Conservation (phyloP, 306 rosid species). For the Quercus agrifolia region DNA sequence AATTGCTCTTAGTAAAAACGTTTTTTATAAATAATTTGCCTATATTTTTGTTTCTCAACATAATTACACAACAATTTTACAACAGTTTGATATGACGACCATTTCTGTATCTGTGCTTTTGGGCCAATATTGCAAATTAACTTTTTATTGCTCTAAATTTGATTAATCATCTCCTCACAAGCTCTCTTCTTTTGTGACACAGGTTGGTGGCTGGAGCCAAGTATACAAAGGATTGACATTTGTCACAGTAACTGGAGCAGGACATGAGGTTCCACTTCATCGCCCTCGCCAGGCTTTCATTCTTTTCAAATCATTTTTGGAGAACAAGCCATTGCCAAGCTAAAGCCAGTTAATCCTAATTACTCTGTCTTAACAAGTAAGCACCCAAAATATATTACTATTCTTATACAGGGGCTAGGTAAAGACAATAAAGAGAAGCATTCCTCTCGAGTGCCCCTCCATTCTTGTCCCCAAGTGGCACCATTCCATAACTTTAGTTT, state of each 20-base stretch:
- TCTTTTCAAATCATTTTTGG: constrained; percentile 90
- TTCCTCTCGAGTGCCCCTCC: constrained; percentile 53
- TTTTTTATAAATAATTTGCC: neutral
- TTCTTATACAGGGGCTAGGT: constrained; percentile 19
- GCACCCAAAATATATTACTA: constrained; percentile 21
- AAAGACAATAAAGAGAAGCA: constrained; percentile 46
- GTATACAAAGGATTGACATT: constrained; percentile 81
- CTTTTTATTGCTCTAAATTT: neutral
- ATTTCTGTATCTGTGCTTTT: no score
- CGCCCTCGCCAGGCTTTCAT: constrained; percentile 79
- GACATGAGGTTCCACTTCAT: constrained; percentile 95
- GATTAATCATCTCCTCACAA: constrained; percentile 12
- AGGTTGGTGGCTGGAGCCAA: constrained; percentile 98
- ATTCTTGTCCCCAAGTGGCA: constrained; percentile 12
- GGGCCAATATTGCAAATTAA: no score
- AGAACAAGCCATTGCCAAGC: constrained; percentile 64
- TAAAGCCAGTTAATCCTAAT: constrained; percentile 28
- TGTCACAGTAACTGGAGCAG: constrained; percentile 82
- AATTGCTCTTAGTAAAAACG: neutral
- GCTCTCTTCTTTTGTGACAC: constrained; percentile 17
- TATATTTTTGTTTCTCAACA: neutral
- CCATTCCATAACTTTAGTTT: neutral
- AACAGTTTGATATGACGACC: neutral
- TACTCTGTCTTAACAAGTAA: constrained; percentile 32
- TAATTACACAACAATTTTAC: neutral